A percentile compares a stretch with the other conserved stretches of the same genome.
Conservation (phyloP, 1,284 basidiomycete genomes). For the Schizophyllum commune region DNA sequence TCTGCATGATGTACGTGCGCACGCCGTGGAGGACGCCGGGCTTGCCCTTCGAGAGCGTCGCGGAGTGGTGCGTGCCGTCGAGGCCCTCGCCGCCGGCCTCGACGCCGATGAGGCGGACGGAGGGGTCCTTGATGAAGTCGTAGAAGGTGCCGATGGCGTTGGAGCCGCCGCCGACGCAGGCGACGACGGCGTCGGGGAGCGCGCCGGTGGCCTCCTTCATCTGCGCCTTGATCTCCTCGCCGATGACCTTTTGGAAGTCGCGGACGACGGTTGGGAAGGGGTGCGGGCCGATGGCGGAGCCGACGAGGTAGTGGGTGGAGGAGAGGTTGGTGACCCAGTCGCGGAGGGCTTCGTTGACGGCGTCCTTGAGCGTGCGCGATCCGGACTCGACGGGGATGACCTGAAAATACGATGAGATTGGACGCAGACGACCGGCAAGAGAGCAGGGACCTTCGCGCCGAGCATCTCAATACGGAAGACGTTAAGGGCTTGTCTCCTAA, state of each 20-base stretch:
- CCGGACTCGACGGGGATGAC: slow-evolving; percentile 94
- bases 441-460: slow-evolving; percentile 71
- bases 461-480: slow-evolving; percentile 99
- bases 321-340: slow-evolving; percentile 98
- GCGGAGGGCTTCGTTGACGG: slow-evolving; percentile 93
- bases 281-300: slow-evolving; percentile 96
- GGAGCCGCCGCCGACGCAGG: slow-evolving; percentile 95
- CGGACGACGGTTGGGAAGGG: slow-evolving; percentile 99
- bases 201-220: slow-evolving; percentile 69
- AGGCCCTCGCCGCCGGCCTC: slow-evolving; percentile 93
- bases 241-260: slow-evolving; percentile 96
- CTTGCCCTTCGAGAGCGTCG: slow-evolving; percentile 84
- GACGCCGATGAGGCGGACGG: slow-evolving; percentile 83
- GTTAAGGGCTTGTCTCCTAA: slow-evolving; percentile 90
- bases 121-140: slow-evolving; percentile 85
- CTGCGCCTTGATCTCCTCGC: slow-evolving; percentile 91
- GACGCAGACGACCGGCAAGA: not conserved
- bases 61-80: slow-evolving; percentile 83
- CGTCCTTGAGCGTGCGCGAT: slow-evolving; percentile 94
- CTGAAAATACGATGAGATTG: slow-evolving; percentile 26
- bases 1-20: slow-evolving; percentile 91
- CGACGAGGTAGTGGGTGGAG: slow-evolving; percentile 94
- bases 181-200: slow-evolving; percentile 91
- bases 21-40: slow-evolving; percentile 97
- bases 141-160: slow-evolving; percentile 98